These are phyloP conservation scores for Barnettozyma wickerhamii DNA, from an alignment of 805 yeast species.

Conservation along the genomic window DNA sequence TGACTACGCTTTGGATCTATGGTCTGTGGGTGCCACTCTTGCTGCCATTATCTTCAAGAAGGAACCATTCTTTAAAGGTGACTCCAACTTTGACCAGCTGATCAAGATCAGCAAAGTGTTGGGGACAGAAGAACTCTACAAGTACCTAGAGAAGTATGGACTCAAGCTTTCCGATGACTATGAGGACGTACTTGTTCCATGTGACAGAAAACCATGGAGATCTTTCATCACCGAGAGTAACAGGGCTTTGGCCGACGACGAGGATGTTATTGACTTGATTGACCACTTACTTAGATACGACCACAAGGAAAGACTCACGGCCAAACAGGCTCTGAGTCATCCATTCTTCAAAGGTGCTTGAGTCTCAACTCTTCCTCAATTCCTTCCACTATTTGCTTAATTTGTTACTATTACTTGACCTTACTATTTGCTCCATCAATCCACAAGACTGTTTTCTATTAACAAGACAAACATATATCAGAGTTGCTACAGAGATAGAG, in stretches of 20 bases:
- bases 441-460: too few species aligned
- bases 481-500: too few species aligned
- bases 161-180: slow-evolving; percentile 70
- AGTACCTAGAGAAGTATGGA: slow-evolving; percentile 67
- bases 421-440: background rate
- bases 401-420: too few species aligned
- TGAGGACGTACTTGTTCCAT: slow-evolving; percentile 65
- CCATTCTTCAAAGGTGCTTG: slow-evolving; percentile 32
- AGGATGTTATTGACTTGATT: slow-evolving; percentile 75
- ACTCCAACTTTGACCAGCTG: slow-evolving; percentile 84
- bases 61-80: slow-evolving; percentile 92
- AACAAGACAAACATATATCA: too few species aligned
- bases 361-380: too few species aligned
- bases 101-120: slow-evolving; percentile 84
- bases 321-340: slow-evolving; percentile 83
- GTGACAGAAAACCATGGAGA: slow-evolving; percentile 83
- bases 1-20: slow-evolving; percentile 86
- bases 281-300: slow-evolving; percentile 79
- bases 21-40: slow-evolving; percentile 93
- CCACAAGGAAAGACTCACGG: slow-evolving; percentile 85
- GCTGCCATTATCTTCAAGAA: slow-evolving; percentile 87
- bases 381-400: too few species aligned
- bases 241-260: slow-evolving; percentile 57
- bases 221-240: slow-evolving; percentile 69
- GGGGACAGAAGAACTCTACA: slow-evolving; percentile 76